These are phyloP conservation scores for Prosopis cineraria DNA, from an alignment of 306 rosid genomes.

Conservation along the genomic window DNA sequence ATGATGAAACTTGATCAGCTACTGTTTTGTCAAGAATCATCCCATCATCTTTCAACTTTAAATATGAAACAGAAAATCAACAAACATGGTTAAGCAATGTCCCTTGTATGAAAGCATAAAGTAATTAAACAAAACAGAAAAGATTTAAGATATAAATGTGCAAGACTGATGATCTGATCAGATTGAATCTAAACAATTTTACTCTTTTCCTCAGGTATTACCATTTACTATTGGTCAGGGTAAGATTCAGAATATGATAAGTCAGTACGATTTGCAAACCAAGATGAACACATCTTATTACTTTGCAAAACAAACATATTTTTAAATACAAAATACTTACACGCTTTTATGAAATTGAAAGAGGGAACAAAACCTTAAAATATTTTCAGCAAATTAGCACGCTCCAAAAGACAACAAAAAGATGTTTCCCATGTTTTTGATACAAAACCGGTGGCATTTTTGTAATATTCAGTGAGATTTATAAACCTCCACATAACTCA, in stretches of 20 bases:
- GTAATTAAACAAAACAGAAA: slow-evolving; percentile 12
- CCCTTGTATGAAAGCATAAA: not conserved
- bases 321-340: too few species aligned
- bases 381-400: too few species aligned
- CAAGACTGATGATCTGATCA: not conserved
- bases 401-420: not conserved
- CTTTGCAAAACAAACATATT: too few species aligned
- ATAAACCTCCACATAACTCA: not conserved
- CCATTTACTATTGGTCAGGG: too few species aligned
- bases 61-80: slow-evolving; percentile 23
- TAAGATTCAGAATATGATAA: too few species aligned
- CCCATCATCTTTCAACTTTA: slow-evolving; percentile 78
- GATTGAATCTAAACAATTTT: not conserved
- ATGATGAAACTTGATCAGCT: slow-evolving; percentile 87
- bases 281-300: too few species aligned
- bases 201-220: too few species aligned
- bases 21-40: slow-evolving; percentile 85
- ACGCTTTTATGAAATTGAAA: too few species aligned
- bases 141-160: not conserved
- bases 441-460: not conserved
- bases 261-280: too few species aligned
- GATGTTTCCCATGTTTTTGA: not conserved
- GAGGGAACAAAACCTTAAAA: too few species aligned
- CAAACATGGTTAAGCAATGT: not conserved
- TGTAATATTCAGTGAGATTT: not conserved